Base-by-base conservation (phyloP, 1,284 basidiomycete species). In the Ceratobasidium sp. region DNA sequence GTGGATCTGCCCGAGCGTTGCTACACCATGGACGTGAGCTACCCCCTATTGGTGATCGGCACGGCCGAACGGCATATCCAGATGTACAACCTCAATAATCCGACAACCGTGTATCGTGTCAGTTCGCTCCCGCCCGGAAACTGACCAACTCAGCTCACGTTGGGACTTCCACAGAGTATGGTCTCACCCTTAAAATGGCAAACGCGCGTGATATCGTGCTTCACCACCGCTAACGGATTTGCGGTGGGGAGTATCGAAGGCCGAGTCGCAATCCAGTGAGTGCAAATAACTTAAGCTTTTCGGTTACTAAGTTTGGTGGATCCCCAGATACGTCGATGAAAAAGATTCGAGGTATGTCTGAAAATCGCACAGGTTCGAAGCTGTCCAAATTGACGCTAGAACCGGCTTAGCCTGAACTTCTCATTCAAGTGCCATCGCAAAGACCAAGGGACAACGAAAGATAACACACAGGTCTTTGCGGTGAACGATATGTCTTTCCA, bases 191-290 rank as follows among this genome's bases (percentile, higher is more conserved):
- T 98, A 77, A 96, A 97, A 81, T 95, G 93, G 92, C 97, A 98
- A 83, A 98, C 97, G 2, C 89, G 97, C 54, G 90, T 92, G 2
- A 88, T 98, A 4, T 88, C 92, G 2, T 97, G 94, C 81, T 96
- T 98, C 83, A 92, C 93, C 13, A 86, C 87, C 0, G 89, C 84
- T 27, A 90, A 90, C 76, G 94, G 95, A 0, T 98, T 94, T 79
- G 95, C 96, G 0, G 87, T 98, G 0, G 97, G 97, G 19, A 96
- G 95, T 80, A 90, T 98, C 13, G 97, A 99, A 83, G 97, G 97
- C 9, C 88, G 97, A 64, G 95, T 98, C 0, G 96, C 94, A 0
- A 96, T 99, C 76, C 97, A 98, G 92, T 98, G 82, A 81, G 93
- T 83, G 54, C 37, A 22, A 27, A 56, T 39, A 59, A 48, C 41